These are phyloP conservation scores for Teratosphaeria viscida DNA, from an alignment of 2,329 filamentous ascomycete genomes.

Conservation along the genomic window DNA sequence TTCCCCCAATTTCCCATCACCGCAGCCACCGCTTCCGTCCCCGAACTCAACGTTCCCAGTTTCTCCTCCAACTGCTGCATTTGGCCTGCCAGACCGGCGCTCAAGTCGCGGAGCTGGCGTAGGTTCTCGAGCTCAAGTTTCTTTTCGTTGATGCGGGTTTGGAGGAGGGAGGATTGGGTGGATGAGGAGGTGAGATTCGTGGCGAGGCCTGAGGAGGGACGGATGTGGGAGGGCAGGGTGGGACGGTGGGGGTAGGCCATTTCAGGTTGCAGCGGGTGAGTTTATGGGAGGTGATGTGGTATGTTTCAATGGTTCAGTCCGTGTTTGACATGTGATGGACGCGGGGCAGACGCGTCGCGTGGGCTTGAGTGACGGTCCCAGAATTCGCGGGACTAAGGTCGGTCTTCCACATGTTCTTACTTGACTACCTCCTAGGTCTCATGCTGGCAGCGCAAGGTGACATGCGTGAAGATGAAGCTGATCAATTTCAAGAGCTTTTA, in stretches of 20 bases:
- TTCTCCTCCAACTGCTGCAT: conserved; percentile 77
- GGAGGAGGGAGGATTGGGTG: conserved; percentile 55
- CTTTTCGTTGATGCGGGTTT: conserved; percentile 74
- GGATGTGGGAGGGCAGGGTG: conserved; percentile 53
- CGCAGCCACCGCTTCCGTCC: conserved; percentile 77
- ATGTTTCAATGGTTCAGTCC: not conserved
- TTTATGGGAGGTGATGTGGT: not conserved
- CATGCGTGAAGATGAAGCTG: no score
- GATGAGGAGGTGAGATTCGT: conserved; percentile 6
- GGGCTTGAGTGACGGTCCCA: not conserved
- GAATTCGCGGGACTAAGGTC: not conserved
- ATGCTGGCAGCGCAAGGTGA: no score
- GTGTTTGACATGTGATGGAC: not conserved
- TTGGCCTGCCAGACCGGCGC: conserved; percentile 65
- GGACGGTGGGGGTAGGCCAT: conserved; percentile 33
- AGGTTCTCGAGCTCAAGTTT: conserved; percentile 72
- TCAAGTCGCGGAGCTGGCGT: conserved; percentile 67
- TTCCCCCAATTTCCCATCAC: conserved; percentile 84
- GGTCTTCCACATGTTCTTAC: no score
- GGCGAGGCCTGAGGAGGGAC: conserved; percentile 34
- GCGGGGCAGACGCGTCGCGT: not conserved
- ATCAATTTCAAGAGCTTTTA: no score
- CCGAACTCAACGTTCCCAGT: conserved; percentile 64
- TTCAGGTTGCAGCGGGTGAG: not conserved
- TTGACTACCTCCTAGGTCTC: no score